A percentile compares a stretch with the other conserved stretches of the same genome.
Conservation (phyloP, 129 eudicot genomes). For the Artemisia annua region DNA sequence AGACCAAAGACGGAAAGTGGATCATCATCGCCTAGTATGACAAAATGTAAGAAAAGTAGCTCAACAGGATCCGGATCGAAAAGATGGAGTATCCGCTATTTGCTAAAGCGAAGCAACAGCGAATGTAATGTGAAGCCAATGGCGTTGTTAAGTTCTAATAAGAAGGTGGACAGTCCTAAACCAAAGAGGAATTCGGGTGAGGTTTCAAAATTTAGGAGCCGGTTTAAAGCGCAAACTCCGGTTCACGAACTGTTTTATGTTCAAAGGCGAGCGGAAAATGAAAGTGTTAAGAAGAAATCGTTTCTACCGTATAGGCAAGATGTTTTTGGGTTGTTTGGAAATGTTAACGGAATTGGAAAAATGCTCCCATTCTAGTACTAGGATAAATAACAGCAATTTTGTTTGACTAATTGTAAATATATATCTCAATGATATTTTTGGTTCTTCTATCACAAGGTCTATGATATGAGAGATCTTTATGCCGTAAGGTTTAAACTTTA, state of each 20-base stretch:
- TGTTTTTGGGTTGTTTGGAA: conserved; percentile 31
- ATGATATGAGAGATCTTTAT: no score
- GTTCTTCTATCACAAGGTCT: no score
- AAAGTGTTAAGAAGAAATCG: conserved; percentile 47
- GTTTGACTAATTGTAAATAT: not conserved
- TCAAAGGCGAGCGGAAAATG: conserved; percentile 48
- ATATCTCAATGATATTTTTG: no score
- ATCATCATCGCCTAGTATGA: not conserved
- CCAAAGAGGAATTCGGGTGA: not conserved
- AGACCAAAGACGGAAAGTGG: conserved; percentile 34
- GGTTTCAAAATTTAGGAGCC: not conserved
- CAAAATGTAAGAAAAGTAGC: conserved; percentile 51
- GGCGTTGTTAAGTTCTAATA: conserved; percentile 44
- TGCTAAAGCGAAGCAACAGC: conserved; percentile 55
- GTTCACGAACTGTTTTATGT: conserved; percentile 47
- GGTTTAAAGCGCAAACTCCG: not conserved
- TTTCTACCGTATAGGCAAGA: conserved; percentile 59
- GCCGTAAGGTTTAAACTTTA: no score
- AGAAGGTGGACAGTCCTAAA: conserved; percentile 6
- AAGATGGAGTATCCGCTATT: conserved; percentile 52
- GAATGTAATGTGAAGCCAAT: conserved; percentile 51
- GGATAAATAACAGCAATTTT: not conserved
- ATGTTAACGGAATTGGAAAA: conserved; percentile 13
- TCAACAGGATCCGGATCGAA: conserved; percentile 64
- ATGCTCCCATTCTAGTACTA: conserved; percentile 24